Evolutionary conservation across 2,329 filamentous ascomycete genomes (phyloP).

Genomic region (Aspergillus pseudotamarii): DNA sequence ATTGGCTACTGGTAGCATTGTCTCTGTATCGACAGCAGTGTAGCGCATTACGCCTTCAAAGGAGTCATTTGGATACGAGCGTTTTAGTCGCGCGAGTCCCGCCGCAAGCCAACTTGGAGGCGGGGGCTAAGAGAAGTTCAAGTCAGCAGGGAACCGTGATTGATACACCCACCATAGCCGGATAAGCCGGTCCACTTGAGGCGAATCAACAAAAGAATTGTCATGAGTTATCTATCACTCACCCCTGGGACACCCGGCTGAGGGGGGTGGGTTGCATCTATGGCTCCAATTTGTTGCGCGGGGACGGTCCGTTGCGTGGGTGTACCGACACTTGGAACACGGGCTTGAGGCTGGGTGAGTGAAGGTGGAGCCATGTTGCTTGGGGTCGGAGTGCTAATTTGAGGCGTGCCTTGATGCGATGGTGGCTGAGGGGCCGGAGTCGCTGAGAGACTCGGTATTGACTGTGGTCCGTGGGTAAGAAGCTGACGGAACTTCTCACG

Average conservation of each 20-base stretch:
- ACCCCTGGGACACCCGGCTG: conserved; percentile 47
- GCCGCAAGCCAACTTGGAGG: conserved; percentile 82
- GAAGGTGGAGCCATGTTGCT: conserved; percentile 55
- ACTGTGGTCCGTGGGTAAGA: conserved; percentile 52
- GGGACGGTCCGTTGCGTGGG: conserved; percentile 29
- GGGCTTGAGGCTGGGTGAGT: conserved; percentile 33
- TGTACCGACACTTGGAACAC: conserved; percentile 25
- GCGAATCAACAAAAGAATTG: conserved; percentile 5
- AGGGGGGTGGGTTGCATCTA: conserved; percentile 48
- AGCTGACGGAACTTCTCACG: conserved; percentile 72
- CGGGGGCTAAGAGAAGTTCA: conserved; percentile 62
- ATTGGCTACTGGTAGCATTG: conserved; percentile 64
- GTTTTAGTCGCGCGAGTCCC: conserved; percentile 72
- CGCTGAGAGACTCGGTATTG: conserved; percentile 37
- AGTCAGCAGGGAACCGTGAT: conserved; percentile 9
- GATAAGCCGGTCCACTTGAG: neutral
- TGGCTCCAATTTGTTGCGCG: conserved; percentile 46
- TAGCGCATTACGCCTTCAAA: conserved; percentile 95
- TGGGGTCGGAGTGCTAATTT: conserved; percentile 53
- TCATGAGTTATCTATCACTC: conserved; percentile 37
- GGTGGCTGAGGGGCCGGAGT: conserved; percentile 47
- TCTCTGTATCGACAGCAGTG: conserved; percentile 73
- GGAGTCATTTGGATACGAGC: conserved; percentile 73
- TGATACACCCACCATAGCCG: conserved; percentile 9
- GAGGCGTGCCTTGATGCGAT: conserved; percentile 50